Percentiles rank a stretch among this genome's conserved stretches.
Evolutionary conservation across 495 filamentous ascomycete genomes (phyloP).

Genomic region (Penicillium lividum): DNA sequence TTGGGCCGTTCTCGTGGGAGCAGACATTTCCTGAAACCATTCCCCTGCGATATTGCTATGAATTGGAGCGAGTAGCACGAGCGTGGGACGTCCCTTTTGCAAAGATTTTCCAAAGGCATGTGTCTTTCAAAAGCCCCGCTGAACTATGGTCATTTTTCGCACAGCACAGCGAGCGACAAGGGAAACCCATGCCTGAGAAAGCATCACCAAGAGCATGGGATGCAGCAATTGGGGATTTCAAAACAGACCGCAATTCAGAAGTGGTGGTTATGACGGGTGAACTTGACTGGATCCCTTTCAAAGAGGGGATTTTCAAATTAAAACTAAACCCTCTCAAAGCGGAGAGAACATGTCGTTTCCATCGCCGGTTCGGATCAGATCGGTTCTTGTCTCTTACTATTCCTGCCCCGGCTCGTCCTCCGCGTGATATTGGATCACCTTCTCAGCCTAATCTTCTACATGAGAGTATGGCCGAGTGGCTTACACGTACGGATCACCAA

Average conservation of each 20-base stretch:
- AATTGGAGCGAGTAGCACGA: constrained; percentile 41
- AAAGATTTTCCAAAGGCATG: constrained; percentile 31
- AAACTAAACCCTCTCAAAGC: constrained; percentile 43
- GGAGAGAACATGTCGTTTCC: constrained; percentile 48
- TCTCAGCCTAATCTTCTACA: constrained; percentile 31
- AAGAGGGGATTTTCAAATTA: constrained; percentile 43
- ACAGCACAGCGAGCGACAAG: constrained; percentile 31
- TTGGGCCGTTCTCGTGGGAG: constrained; percentile 38
- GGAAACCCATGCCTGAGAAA: constrained; percentile 38
- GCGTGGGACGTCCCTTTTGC: constrained; percentile 38
- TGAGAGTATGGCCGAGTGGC: constrained; percentile 43
- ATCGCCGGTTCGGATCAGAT: constrained; percentile 51
- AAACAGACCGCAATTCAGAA: constrained; percentile 39
- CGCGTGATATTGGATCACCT: constrained; percentile 29
- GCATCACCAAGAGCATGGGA: constrained; percentile 45
- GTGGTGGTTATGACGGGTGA: constrained; percentile 44
- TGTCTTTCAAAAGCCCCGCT: constrained; percentile 33
- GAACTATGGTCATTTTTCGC: constrained; percentile 44
- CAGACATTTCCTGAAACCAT: constrained; percentile 31
- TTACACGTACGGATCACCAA: constrained; percentile 41
- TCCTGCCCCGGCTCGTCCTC: constrained; percentile 39
- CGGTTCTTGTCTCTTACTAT: constrained; percentile 47
- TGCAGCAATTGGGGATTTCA: constrained; percentile 34
- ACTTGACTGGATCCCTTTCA: constrained; percentile 36
- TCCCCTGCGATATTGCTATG: constrained; percentile 46